These are phyloP conservation scores for Aspergillus sp. DNA, from an alignment of 2,329 filamentous ascomycete species.

Conservation along the genomic window DNA sequence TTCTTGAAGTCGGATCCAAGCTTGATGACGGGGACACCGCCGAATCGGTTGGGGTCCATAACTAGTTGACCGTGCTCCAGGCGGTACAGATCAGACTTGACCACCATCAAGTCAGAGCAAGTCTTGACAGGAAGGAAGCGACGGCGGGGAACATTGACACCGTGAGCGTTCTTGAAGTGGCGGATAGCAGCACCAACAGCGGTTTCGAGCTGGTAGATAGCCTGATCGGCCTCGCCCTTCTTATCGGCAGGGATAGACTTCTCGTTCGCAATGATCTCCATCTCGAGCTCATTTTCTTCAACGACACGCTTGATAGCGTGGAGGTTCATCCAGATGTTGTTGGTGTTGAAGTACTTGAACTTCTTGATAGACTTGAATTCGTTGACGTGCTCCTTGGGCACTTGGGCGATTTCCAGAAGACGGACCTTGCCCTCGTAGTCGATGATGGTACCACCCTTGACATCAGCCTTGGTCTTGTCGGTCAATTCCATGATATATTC, in stretches of 20 bases:
- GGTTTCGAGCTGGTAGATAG: conserved; percentile 97
- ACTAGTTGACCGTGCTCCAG: conserved; percentile 97
- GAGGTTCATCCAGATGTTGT: conserved; percentile 99
- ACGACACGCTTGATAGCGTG: conserved; percentile 97
- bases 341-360: conserved; percentile 99
- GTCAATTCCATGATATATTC: conserved; percentile 99
- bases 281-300: conserved; percentile 95
- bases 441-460: conserved; percentile 99
- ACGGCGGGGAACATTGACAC: conserved; percentile 95
- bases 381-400: conserved; percentile 99
- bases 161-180: conserved; percentile 97
- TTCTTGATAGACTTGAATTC: conserved; percentile 99
- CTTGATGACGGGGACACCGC: conserved; percentile 97
- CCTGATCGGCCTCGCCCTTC: conserved; percentile 98
- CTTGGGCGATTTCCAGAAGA: conserved; percentile 97
- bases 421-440: conserved; percentile 97
- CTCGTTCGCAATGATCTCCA: conserved; percentile 99
- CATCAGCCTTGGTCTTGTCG: conserved; percentile 99
- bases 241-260: conserved; percentile 98
- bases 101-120: conserved; percentile 97
- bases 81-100: conserved; percentile 99
- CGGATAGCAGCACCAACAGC: conserved; percentile 97
- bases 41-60: conserved; percentile 95
- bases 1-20: conserved; percentile 99
- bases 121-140: conserved; percentile 99